Evolutionary conservation across 495 filamentous ascomycete genomes (phyloP), one percentile per base, ranked within the genome.

Genomic region (Talaromyces nanjingensis): DNA sequence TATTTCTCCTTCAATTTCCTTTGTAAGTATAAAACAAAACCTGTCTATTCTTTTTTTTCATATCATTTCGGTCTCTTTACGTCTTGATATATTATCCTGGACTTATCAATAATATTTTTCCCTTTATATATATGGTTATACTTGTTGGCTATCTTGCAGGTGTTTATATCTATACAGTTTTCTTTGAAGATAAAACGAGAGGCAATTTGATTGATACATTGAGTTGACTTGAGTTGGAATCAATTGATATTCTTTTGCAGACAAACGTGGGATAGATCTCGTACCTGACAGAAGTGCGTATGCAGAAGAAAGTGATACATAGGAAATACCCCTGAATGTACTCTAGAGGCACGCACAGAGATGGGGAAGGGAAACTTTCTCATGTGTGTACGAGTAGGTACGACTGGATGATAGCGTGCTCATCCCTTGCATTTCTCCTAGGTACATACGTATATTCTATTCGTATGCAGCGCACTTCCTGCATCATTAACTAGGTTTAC

Each of bases 1-100:
- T 39, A 52, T 59, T 42, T 29, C 22, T 47, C 24, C 31, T 63
- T 20, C 16, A 4, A 29, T 56, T 56, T 56, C 27, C 53, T 56
- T 56, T 56, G 53, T 56, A 56, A 56, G 53, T 56, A 56, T 56
- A 29, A 29, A 56, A 27, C 53, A 56, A 14, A 27, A 56, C 20
- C 53, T 56, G 53, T 56, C 53, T 56, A 56, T 56, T 56, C 27
- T 56, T 22, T 52, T n/a, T 52, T 29, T 56, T 29, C 27, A 56
- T 56, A 56, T 29, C 53, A 56, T 25, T 56, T 56, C 53, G 53
- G 53, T 56, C 20, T 56, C 22, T 29, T 29, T 56, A 6, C 53
- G 22, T 27, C 27, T 56, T 29, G 53, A 56, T 49, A 56, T 27
- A 56, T 24, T 24, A 56, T 29, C 16, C 53, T 29, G 53, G 22